Percentiles rank a stretch among this genome's conserved stretches.
Conservation (phyloP, 2,329 filamentous ascomycete genomes). For the Setomelanomma holmii region DNA sequence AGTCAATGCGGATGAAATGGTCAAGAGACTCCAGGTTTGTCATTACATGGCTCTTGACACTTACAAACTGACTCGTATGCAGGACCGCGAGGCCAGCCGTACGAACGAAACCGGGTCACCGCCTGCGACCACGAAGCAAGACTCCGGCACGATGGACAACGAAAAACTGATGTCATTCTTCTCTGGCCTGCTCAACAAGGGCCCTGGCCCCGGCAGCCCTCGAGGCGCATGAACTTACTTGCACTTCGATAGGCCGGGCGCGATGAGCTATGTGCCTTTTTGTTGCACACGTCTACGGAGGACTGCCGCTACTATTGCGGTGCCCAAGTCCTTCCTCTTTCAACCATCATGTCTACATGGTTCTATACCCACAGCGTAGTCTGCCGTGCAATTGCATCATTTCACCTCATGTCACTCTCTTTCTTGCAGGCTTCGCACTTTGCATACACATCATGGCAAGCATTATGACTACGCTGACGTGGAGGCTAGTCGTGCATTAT, state of each 20-base stretch:
- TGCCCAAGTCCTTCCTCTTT: not conserved
- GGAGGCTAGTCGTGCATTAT: too few relatives aligned
- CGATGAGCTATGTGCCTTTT: not conserved
- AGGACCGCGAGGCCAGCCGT: constrained; percentile 49
- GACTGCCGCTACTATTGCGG: too few relatives aligned
- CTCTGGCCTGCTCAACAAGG: constrained; percentile 47
- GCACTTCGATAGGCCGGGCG: not conserved
- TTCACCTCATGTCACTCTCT: not conserved
- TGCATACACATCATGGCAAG: too few relatives aligned
- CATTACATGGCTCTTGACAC: too few relatives aligned
- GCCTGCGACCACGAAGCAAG: constrained; percentile 28
- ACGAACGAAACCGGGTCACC: constrained; percentile 35
- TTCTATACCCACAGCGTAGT: constrained; percentile 16
- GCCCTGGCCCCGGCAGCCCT: constrained; percentile 31
- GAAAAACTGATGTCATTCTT: constrained; percentile 51
- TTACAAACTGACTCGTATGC: constrained; percentile 22
- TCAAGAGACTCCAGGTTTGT: constrained; percentile 80
- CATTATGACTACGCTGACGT: too few relatives aligned
- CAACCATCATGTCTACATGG: constrained; percentile 5
- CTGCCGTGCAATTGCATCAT: constrained; percentile 4
- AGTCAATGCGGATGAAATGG: constrained; percentile 92
- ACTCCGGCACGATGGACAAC: constrained; percentile 46
- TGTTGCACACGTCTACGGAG: too few relatives aligned
- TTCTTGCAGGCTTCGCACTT: not conserved
- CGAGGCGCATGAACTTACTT: constrained; percentile 18